phyloP scores from a whole-genome alignment of 192 early-diverging fungal species.

The Chytriomyces sp. region DNA sequence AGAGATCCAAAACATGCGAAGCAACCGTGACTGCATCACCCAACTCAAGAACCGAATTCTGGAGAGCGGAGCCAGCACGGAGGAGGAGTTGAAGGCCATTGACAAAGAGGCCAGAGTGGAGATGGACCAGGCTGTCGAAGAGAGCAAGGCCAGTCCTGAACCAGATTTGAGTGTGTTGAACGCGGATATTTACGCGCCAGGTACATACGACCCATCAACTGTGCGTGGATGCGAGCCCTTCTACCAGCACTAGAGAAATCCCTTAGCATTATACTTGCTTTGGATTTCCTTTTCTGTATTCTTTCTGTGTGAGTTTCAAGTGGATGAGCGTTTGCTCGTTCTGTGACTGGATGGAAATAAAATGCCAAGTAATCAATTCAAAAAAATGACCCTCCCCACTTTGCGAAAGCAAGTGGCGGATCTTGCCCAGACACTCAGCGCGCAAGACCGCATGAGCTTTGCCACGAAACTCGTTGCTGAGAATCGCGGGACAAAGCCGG shows the following conservation, averaged over 20 bases:
- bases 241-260: slow-evolving; percentile 44
- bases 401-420: too few species aligned
- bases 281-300: too few species aligned
- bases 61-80: slow-evolving; percentile 69
- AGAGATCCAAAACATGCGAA: slow-evolving; percentile 98
- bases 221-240: slow-evolving; percentile 86
- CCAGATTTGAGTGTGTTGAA: slow-evolving; percentile 74
- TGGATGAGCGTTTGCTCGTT: too few species aligned
- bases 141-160: slow-evolving; percentile 79
- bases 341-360: too few species aligned
- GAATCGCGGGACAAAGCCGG: too few species aligned
- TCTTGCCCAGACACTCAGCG: too few species aligned
- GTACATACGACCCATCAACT: slow-evolving; percentile 65
- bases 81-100: slow-evolving; percentile 90
- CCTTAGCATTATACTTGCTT: too few species aligned
- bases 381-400: too few species aligned
- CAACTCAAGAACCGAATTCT: slow-evolving; percentile 86
- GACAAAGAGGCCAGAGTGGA: slow-evolving; percentile 88
- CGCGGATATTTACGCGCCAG: slow-evolving; percentile 83
- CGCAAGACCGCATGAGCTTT: too few species aligned
- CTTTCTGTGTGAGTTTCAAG: too few species aligned
- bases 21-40: slow-evolving; percentile 90
- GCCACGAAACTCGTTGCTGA: too few species aligned
- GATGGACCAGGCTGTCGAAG: slow-evolving; percentile 84
- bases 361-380: too few species aligned